phyloP scores from a whole-genome alignment of 2,329 filamentous ascomycete species.

The Mollisia scopiformis region DNA sequence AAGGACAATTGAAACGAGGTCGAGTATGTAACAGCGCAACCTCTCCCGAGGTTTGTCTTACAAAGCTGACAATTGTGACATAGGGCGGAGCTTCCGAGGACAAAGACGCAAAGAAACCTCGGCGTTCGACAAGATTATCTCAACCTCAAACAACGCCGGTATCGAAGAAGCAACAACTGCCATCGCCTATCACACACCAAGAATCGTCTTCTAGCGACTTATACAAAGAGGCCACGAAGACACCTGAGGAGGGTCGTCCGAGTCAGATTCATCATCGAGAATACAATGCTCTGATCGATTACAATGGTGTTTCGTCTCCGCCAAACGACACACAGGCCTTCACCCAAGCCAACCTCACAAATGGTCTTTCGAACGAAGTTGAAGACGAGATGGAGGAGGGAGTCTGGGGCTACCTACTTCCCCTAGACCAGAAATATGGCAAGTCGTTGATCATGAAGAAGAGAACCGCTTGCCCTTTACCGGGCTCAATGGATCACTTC shows the following conservation, averaged over 20 bases:
- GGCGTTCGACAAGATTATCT: conserved; percentile 74
- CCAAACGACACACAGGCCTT: conserved; percentile 78
- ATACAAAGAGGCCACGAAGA: conserved; percentile 72
- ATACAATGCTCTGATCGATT: conserved; percentile 32
- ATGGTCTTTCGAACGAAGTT: conserved; percentile 77
- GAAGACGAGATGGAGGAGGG: conserved; percentile 75
- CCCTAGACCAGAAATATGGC: conserved; percentile 72
- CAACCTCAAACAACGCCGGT: conserved; percentile 58
- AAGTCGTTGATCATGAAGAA: conserved; percentile 75
- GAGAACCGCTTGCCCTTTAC: conserved; percentile 69
- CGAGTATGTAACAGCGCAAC: conserved; percentile 58
- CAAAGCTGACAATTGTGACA: conserved; percentile 24
- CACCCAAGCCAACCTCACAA: conserved; percentile 79
- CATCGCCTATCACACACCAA: conserved; percentile 76
- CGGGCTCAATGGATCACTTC: conserved; percentile 48
- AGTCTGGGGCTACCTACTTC: conserved; percentile 94
- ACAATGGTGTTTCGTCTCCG: conserved; percentile 53
- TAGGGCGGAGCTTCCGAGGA: conserved; percentile 31
- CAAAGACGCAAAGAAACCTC: conserved; percentile 70
- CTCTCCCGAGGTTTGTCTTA: conserved; percentile 13
- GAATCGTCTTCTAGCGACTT: conserved; percentile 50
- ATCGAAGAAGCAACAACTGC: conserved; percentile 69
- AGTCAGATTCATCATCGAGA: conserved; percentile 53
- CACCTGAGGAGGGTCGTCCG: conserved; percentile 64
- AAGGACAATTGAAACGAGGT: conserved; percentile 83